These are phyloP conservation scores for Vigna mungo DNA, from an alignment of 306 rosid genomes.

Conservation along the genomic window DNA sequence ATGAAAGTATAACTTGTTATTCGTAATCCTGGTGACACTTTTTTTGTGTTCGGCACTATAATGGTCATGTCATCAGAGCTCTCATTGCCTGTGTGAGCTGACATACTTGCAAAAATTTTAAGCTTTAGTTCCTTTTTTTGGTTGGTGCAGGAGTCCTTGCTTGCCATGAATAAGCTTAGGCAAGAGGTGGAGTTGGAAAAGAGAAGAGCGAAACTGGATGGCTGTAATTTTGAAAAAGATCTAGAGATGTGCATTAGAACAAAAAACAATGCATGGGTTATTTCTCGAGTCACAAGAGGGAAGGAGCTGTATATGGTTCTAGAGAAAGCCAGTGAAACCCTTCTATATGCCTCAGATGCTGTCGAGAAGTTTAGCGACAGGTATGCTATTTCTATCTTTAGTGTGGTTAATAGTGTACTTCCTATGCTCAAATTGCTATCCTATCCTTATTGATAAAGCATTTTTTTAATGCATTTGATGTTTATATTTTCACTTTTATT, in stretches of 20 bases:
- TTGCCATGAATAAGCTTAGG: constrained; percentile 83
- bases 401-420: constrained; percentile 26
- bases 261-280: constrained; percentile 94
- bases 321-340: constrained; percentile 92
- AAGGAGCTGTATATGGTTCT: constrained; percentile 94
- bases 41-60: no score
- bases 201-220: constrained; percentile 62
- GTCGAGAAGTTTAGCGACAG: constrained; percentile 96
- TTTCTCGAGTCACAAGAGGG: constrained; percentile 82
- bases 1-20: constrained; percentile 19
- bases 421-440: constrained; percentile 22
- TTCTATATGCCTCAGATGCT: constrained; percentile 91
- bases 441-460: neutral
- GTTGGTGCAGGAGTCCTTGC: constrained; percentile 81
- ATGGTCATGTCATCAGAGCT: neutral
- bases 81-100: constrained; percentile 19
- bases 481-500: no score
- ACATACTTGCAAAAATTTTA: constrained; percentile 17
- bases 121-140: constrained; percentile 30
- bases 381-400: constrained; percentile 46
- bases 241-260: constrained; percentile 88
- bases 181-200: constrained; percentile 93
- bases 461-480: no score
- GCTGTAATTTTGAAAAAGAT: constrained; percentile 64
- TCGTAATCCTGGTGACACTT: no score